Conservation (phyloP, 2,329 filamentous ascomycete genomes). For the Aspergillus fischeri region DNA sequence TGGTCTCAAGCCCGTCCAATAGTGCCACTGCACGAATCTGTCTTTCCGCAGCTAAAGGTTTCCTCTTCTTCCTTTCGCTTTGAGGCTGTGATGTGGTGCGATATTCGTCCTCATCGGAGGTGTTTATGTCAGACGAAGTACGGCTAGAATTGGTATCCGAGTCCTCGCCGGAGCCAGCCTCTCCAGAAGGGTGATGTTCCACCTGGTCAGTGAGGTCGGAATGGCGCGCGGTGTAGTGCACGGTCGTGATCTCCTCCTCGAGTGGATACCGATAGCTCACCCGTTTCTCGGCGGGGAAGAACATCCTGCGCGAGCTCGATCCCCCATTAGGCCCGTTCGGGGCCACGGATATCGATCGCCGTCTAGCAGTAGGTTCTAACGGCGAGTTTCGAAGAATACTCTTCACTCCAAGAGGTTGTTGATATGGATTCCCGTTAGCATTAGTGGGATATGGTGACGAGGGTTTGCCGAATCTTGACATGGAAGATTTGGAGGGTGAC, state of each 20-base stretch:
- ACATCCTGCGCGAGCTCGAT: slow-evolving; percentile 32
- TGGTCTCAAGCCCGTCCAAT: slow-evolving; percentile 43
- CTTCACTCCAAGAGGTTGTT: slow-evolving; percentile 37
- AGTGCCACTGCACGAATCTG: slow-evolving; percentile 39
- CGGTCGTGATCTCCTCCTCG: slow-evolving; percentile 57
- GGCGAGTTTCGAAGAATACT: slow-evolving; percentile 48
- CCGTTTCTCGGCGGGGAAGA: slow-evolving; percentile 55
- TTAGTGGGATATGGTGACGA: slow-evolving; percentile 25
- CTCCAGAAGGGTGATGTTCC: slow-evolving; percentile 9
- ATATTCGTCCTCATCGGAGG: slow-evolving; percentile 30
- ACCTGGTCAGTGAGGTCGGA: slow-evolving; percentile 47
- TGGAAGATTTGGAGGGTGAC: slow-evolving; percentile 29
- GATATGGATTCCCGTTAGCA: neutral
- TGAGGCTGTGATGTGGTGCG: slow-evolving; percentile 11
- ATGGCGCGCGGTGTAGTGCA: slow-evolving; percentile 53
- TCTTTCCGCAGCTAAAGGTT: slow-evolving; percentile 27
- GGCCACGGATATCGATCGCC: slow-evolving; percentile 39
- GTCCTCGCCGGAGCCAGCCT: slow-evolving; percentile 19
- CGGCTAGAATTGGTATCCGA: slow-evolving; percentile 26
- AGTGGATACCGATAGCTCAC: slow-evolving; percentile 54
- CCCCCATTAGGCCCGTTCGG: slow-evolving; percentile 29
- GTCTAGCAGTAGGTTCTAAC: slow-evolving; percentile 30
- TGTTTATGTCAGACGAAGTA: slow-evolving; percentile 26
- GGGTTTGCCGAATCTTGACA: slow-evolving; percentile 24
- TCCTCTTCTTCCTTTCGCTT: slow-evolving; percentile 35